Evolutionary conservation across 208 protist genomes (phyloP).

Genomic region (Leptomonas seymouri): DNA sequence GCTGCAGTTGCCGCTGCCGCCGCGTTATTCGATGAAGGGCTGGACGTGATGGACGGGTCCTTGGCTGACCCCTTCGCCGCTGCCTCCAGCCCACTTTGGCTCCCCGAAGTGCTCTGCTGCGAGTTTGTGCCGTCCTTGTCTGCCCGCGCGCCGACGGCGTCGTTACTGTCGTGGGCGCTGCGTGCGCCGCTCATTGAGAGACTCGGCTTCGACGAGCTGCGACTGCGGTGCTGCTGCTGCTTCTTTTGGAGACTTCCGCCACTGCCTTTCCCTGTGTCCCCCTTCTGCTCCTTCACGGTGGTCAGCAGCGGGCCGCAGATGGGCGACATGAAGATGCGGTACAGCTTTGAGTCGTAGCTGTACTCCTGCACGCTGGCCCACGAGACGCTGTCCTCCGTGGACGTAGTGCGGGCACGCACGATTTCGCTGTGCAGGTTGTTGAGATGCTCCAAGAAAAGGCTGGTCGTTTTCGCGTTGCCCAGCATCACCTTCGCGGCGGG

Average conservation of each 20-base stretch:
- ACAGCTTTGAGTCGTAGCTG: conserved; percentile 72
- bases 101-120: no score
- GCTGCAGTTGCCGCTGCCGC: no score
- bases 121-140: background rate
- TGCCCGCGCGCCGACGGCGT: background rate
- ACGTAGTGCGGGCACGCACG: conserved; percentile 57
- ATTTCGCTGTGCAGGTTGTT: conserved; percentile 60
- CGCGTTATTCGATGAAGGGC: no score
- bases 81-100: no score
- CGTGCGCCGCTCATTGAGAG: no score
- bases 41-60: no score
- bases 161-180: background rate
- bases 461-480: conserved; percentile 38
- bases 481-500: conserved; percentile 43
- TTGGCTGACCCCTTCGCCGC: no score
- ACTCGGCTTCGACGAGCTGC: background rate
- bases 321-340: conserved; percentile 72
- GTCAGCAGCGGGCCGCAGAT: conserved; percentile 70
- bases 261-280: conserved; percentile 4
- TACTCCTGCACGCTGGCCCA: conserved; percentile 46
- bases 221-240: background rate
- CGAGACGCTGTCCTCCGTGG: conserved; percentile 34
- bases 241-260: background rate
- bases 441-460: conserved; percentile 44
- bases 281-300: conserved; percentile 50